Conservation (phyloP, 176 grass and related monocot species). For the Eleusine indica region DNA sequence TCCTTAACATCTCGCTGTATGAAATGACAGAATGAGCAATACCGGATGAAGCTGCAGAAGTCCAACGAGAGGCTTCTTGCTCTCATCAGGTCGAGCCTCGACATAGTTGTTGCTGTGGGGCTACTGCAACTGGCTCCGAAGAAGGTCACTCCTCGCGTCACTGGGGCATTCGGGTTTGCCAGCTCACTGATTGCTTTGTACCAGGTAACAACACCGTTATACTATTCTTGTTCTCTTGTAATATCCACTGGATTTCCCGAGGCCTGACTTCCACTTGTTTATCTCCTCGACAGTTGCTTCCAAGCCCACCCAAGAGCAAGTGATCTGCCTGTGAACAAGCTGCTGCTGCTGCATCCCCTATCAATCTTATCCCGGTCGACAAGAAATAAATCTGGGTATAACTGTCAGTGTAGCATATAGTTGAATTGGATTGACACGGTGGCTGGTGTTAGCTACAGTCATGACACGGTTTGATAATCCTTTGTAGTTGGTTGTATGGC, state of each 20-base stretch:
- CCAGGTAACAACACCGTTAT: conserved; percentile 47
- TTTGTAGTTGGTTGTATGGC: not conserved
- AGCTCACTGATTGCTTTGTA: conserved; percentile 88
- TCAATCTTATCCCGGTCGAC: not conserved
- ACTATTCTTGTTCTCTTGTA: not conserved
- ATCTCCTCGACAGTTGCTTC: conserved; percentile 62
- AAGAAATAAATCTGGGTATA: conserved; percentile 44
- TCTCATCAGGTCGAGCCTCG: conserved; percentile 74
- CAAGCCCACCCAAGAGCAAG: conserved; percentile 64
- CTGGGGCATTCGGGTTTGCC: conserved; percentile 70
- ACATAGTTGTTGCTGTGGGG: conserved; percentile 74
- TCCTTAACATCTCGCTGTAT: not conserved
- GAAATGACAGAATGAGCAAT: conserved; percentile 69
- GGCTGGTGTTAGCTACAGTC: not conserved
- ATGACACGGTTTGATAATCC: not conserved
- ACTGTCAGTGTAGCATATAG: conserved; percentile 26
- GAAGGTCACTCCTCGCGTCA: conserved; percentile 78
- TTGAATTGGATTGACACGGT: not conserved
- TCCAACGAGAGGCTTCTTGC: conserved; percentile 75
- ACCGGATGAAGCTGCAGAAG: conserved; percentile 68
- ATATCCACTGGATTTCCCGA: not conserved
- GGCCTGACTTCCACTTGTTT: not conserved
- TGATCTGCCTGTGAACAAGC: conserved; percentile 5
- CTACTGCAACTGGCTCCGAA: conserved; percentile 80
- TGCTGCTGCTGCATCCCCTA: not conserved